Evolutionary conservation across 1,284 basidiomycete genomes (phyloP).

Genomic region (Anthracocystis setariae): DNA sequence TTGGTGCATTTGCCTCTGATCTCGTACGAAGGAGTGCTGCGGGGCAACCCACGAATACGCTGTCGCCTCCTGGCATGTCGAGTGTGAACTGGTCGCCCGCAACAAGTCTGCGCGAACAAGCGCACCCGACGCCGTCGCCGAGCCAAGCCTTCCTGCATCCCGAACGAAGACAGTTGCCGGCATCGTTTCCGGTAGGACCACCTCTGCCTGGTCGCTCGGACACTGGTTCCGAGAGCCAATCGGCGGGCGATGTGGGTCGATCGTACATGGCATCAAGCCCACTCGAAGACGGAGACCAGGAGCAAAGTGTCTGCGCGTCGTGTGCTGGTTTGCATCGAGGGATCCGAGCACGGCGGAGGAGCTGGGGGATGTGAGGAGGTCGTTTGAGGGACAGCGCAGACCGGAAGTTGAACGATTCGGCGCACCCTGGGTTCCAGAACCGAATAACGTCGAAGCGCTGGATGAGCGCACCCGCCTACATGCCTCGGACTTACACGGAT

Average conservation of each 20-base stretch:
- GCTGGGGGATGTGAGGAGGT: too few species aligned
- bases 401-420: too few species aligned
- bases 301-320: neutral
- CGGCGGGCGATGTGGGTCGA: neutral
- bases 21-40: neutral
- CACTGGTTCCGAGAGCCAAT: neutral
- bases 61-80: neutral
- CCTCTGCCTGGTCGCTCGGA: neutral
- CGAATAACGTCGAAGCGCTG: too few species aligned
- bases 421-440: too few species aligned
- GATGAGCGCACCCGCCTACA: too few species aligned
- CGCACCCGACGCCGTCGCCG: neutral
- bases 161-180: slow-evolving; percentile 1
- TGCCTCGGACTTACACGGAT: too few species aligned
- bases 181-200: slow-evolving; percentile 2
- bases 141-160: slow-evolving; percentile 7
- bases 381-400: too few species aligned
- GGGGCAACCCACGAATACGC: neutral
- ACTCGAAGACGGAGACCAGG: neutral
- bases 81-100: neutral
- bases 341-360: too few species aligned
- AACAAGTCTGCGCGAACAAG: neutral
- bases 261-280: neutral
- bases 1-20: slow-evolving; percentile 5
- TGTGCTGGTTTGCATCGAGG: too few species aligned